Conservation (phyloP, 345 rosid species). For the Lagerstroemia speciosa region DNA sequence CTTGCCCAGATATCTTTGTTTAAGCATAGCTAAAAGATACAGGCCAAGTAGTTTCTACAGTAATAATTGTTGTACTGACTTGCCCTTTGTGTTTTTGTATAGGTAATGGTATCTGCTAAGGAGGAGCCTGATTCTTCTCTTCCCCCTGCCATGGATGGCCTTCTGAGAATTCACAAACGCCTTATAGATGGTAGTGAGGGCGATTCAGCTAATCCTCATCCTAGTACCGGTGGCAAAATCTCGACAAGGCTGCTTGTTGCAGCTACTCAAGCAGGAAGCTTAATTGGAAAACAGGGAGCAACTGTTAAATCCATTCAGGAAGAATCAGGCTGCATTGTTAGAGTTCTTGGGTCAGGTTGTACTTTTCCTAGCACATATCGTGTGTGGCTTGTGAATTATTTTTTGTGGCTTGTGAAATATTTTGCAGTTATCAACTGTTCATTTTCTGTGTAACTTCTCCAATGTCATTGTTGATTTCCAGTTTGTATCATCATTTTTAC, state of each 20-base stretch:
- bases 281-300: constrained; percentile 95
- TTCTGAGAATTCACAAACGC: constrained; percentile 88
- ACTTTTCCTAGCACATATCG: not conserved
- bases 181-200: constrained; percentile 84
- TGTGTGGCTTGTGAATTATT: not conserved
- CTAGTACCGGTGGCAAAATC: constrained; percentile 40
- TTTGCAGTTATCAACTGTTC: no score
- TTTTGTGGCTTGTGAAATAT: not conserved
- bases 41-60: not conserved
- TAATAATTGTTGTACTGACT: not conserved
- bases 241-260: constrained; percentile 94
- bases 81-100: constrained; percentile 7
- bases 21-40: not conserved
- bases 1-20: not conserved
- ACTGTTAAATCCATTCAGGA: constrained; percentile 97
- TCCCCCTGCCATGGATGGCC: constrained; percentile 98
- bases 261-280: constrained; percentile 98
- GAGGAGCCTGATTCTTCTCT: constrained; percentile 90
- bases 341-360: constrained; percentile 95
- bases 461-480: not conserved
- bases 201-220: constrained; percentile 62
- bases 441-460: not conserved
- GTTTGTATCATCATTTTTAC: not conserved
- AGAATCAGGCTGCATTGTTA: constrained; percentile 69
- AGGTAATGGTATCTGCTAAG: constrained; percentile 98